Percentiles rank a stretch among this genome's conserved stretches.
Evolutionary conservation across 305 asterid species (phyloP).

Genomic region (Solanum chacoense): DNA sequence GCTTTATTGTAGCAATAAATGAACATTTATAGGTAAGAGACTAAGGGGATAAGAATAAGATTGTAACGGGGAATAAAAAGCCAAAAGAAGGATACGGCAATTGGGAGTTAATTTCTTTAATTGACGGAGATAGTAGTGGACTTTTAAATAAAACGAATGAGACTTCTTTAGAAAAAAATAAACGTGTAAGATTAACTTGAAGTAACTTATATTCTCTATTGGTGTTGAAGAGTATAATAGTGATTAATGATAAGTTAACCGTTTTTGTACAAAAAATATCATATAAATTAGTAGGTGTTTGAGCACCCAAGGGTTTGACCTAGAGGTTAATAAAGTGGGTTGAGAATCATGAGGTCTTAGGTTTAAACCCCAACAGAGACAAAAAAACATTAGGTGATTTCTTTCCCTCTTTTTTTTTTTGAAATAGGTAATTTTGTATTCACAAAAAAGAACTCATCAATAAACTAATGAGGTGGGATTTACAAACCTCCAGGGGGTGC

Average conservation of each 20-base stretch:
- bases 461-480: not conserved
- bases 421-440: not conserved
- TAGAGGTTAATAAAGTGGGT: not conserved
- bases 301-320: not conserved
- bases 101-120: not conserved
- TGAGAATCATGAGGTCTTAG: not conserved
- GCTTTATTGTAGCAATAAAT: not conserved
- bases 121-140: not conserved
- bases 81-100: not conserved
- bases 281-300: not conserved
- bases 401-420: not conserved
- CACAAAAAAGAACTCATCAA: not conserved
- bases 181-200: not conserved
- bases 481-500: not conserved
- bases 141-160: not conserved
- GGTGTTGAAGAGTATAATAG: not conserved
- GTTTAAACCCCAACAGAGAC: not conserved
- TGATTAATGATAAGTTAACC: not conserved
- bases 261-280: not conserved
- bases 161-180: not conserved
- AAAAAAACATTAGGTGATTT: not conserved
- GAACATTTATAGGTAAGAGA: not conserved
- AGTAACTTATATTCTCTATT: not conserved
- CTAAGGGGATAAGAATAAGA: not conserved
- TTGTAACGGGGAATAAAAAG: not conserved